Base-by-base conservation (phyloP, 1,284 basidiomycete genomes). In the Boletus semigastroideus region DNA sequence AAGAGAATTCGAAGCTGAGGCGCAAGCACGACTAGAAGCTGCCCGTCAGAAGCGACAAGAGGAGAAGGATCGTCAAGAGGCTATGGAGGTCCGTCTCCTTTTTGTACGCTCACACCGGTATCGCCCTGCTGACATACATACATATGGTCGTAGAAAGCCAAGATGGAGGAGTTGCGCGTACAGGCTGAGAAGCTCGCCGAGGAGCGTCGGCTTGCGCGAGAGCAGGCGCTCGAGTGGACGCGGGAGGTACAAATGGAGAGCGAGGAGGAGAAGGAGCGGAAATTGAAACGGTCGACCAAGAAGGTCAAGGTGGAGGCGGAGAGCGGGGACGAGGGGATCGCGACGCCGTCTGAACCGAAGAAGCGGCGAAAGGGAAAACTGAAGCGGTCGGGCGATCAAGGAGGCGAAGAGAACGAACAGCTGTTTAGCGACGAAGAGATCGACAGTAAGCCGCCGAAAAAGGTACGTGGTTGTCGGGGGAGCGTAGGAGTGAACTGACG, bases 171-270 rank as follows among this genome's bases (percentile, higher is more conserved):
- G 52, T 73, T 86, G 33, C 77, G 79, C 17, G 58, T 71, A 52
- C 79, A 85, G 61, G 84, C 84, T 0, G 86, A 87, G 61, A 82
- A 82, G 62, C 72, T 93, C 13, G 87, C 86, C 0, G 87, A 90
- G 63, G 79, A 87, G 60, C 82, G 92, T 11, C 78, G 83, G 37
- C 66, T 79, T 47, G 89, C 88, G 25, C 76, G 87, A n/a, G 91
- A 91, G 65, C 84, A 93, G 66, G 90, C 87, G 1, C 75, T 82
- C 62, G 80, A 84, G 66, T 91, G 87, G 89, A 84, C 84, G 33
- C 70, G 78, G 42, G 83, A 85, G 55, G 77, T 83, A 14, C 76
- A 78, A 57, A 78, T 82, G 66, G 84, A 87, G 58, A 87, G 83
- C 59, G 87, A 90, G 46, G 88, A 91, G 53, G 90, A 92, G 60